Evolutionary conservation across 2,329 filamentous ascomycete species (phyloP), one percentile per base, ranked within the genome.

Genomic region (Fusarium mangiferae): DNA sequence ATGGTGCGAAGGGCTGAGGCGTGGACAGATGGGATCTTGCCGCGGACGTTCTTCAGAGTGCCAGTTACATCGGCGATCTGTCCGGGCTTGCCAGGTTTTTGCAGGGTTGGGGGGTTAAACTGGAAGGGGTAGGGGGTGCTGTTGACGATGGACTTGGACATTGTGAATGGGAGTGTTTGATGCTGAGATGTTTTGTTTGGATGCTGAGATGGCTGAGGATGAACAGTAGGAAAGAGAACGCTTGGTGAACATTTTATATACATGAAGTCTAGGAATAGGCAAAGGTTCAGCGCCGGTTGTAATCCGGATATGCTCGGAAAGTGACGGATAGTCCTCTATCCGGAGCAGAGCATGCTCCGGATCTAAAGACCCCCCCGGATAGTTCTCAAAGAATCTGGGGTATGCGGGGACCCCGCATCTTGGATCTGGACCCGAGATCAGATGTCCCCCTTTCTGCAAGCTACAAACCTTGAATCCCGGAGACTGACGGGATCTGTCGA

Each of bases 1-100:
- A 84, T 81, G 4, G 81, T 78, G 6, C 84, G 78, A 12, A 85
- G 79, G 3, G 79, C 79, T 7, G 83, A 56, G 0, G 83, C 80
- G 62, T 85, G 83, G 4, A 80, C 44, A 0, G 82, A 83, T 15
- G 83, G 83, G 26, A 84, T 81, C 13, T 66, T 68, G 28, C 70
- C 71, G 11, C 71, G 69, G 30, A 74, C 71, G 7, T 74, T 72
- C 12, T 56, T 56, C 3, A 72, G 48, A n/a, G 69, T 67, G 15
- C 41, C 49, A 7, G 57, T 30, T 5, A 72, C 36, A 42, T 73
- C 61, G 11, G 61, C 33, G n/a, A 28, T 70, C 26, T 74, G 59
- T 3, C 71, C 69, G 7, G 66, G 46, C 44, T 74, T 70, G 12
- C 66, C 71, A 11, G 59, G 38, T 51, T 74, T 74, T 38, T 74